Conservation (phyloP, 257 asterid genomes). For the Jacaranda copaia region DNA sequence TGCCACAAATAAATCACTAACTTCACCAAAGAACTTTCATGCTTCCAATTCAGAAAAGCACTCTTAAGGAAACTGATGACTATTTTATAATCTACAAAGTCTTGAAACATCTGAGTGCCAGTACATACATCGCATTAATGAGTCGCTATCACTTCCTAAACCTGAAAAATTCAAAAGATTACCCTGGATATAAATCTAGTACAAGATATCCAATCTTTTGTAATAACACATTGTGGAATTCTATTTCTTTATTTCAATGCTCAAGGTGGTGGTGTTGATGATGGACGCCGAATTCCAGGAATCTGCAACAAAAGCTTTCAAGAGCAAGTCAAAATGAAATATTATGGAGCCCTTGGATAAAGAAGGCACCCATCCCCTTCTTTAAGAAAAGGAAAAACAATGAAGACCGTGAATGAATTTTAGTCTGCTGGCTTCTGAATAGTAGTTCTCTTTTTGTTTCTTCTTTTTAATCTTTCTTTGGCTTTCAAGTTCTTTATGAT, state of each 20-base stretch:
- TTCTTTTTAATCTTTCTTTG: background rate
- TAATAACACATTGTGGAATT: background rate
- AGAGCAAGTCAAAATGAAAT: conserved; percentile 5
- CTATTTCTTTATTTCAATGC: conserved; percentile 13
- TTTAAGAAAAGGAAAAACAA: background rate
- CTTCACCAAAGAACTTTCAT: background rate
- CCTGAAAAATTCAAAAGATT: background rate
- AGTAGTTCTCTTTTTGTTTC: background rate
- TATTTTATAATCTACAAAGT: background rate
- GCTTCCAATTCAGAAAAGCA: background rate
- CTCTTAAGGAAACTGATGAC: background rate
- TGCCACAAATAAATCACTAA: background rate
- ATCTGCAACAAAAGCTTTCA: conserved; percentile 46
- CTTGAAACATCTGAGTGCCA: background rate
- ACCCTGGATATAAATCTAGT: background rate
- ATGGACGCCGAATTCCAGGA: conserved; percentile 52
- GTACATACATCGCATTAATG: background rate
- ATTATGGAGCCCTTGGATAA: background rate
- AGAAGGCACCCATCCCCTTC: background rate
- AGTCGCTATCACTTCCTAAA: background rate
- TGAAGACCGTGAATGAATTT: background rate
- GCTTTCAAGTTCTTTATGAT: background rate
- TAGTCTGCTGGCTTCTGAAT: background rate
- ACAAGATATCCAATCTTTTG: conserved; percentile 4
- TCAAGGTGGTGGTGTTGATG: conserved; percentile 31